Evolutionary conservation across 108 stramenopile genomes (phyloP).

Genomic region (Cylindrotheca fusiformis): DNA sequence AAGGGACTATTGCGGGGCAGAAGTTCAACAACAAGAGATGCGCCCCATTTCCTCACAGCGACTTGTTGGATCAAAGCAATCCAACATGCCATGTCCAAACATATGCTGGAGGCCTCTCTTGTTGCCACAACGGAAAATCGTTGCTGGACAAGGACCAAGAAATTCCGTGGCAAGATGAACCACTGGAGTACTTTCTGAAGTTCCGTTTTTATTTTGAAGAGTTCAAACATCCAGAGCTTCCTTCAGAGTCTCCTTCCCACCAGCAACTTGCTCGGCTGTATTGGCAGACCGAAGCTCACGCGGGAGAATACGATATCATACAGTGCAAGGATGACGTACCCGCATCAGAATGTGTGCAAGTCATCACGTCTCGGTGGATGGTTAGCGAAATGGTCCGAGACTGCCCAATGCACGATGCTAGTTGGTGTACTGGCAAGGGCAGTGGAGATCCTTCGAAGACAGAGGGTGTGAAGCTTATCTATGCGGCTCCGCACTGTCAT

Average conservation of each 20-base stretch:
- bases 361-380: constrained; percentile 31
- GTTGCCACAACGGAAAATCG: constrained; percentile 29
- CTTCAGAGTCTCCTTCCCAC: constrained; percentile 22
- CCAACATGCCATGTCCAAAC: constrained; percentile 37
- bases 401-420: constrained; percentile 1
- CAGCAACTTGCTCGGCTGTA: constrained; percentile 28
- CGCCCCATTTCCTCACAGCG: constrained; percentile 22
- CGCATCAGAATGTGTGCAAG: constrained; percentile 34
- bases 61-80: constrained; percentile 28
- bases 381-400: constrained; percentile 24
- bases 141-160: constrained; percentile 36
- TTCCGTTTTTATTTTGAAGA: constrained; percentile 46
- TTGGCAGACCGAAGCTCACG: constrained; percentile 21
- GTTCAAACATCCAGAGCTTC: constrained; percentile 1
- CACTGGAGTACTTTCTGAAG: constrained; percentile 36
- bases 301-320: constrained; percentile 42
- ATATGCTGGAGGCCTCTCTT: constrained; percentile 31
- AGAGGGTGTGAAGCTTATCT: constrained; percentile 32
- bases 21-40: constrained; percentile 25
- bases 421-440: constrained; percentile 20
- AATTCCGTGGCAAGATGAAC: constrained; percentile 38
- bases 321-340: constrained; percentile 20
- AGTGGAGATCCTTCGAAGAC: constrained; percentile 8
- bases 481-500: constrained; percentile 46
- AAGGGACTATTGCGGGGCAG: constrained; percentile 30